Conservation (phyloP, 179 eudicot species). For the Sideroxylon spinosum region DNA sequence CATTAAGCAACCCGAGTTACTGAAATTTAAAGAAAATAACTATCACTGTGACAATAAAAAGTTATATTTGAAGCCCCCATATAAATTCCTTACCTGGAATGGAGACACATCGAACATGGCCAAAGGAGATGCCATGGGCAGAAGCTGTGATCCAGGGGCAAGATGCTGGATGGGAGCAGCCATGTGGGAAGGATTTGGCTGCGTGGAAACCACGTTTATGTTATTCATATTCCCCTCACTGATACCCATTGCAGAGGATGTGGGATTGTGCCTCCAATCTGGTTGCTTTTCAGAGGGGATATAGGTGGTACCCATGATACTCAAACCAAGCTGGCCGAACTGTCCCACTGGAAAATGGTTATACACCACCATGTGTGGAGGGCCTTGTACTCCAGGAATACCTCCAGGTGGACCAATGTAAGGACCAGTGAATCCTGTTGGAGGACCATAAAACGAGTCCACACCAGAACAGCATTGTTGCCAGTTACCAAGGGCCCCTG, state of each 20-base stretch:
- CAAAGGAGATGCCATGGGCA: constrained; percentile 76
- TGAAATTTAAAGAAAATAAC: too few species aligned
- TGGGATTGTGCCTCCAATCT: constrained; percentile 77
- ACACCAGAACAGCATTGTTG: constrained; percentile 78
- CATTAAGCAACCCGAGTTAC: not conserved
- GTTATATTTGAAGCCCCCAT: too few species aligned
- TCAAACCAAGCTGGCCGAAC: constrained; percentile 91
- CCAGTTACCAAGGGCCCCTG: constrained; percentile 76
- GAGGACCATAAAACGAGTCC: constrained; percentile 88
- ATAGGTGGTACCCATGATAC: constrained; percentile 92
- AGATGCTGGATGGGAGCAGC: constrained; percentile 49
- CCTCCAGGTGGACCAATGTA: constrained; percentile 79
- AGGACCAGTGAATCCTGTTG: constrained; percentile 80
- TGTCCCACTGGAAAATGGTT: constrained; percentile 98
- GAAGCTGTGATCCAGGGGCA: constrained; percentile 73
- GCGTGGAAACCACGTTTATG: constrained; percentile 49
- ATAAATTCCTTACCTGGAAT: constrained; percentile 57
- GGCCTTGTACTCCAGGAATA: constrained; percentile 84
- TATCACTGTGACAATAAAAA: too few species aligned
- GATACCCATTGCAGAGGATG: constrained; percentile 38
- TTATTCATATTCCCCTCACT: constrained; percentile 56
- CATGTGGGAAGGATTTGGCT: constrained; percentile 45
- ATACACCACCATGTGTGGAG: constrained; percentile 96
- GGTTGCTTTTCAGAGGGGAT: constrained; percentile 90
- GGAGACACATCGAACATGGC: constrained; percentile 85